Base-by-base conservation (phyloP, 257 asterid genomes). In the Verbascum thapsus region DNA sequence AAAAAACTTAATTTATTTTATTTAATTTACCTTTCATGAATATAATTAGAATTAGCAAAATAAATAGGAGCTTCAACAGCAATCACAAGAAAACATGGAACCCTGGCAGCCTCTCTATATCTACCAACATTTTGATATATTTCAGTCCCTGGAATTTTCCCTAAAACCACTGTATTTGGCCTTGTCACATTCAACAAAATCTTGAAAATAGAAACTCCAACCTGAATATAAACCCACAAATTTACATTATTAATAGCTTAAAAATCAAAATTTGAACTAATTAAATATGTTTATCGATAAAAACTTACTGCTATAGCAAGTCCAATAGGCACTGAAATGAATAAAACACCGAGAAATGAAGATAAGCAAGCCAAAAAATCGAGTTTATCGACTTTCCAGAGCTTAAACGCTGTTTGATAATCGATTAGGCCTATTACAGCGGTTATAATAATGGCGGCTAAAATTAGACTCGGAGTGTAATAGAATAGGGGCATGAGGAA, bases 331-430 rank as follows among this genome's bases (percentile, higher is more conserved):
- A 92, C 97, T 0, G 99, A 92, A 79, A 92, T 76, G 94, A 92
- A 89, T 17, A 92, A 96, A 48, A 92, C 99, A 3, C 99, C 99
- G 18, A 89, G 48, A 58, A 92, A 92, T 17, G 99, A 89, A 58
- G 87, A 81, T 63, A 89, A 43, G 79, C 96, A 89, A 23, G 97
- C 95, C 74, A 87, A 19, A 70, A 89, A 92, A 48, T 92, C 99
- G 5, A 92, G 88, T 67, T 92, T 92, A 78, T 92, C 99, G 13
- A 92, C 95, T 85, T 87, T 92, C 97, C 97, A 87, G 5, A 92
- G 68, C 8, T 72, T 78, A 19, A 39, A 54, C 4, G 97, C 99
- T 3, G 90, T 87, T 68, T 82, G 79, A 70, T 87, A 87, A 50
- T 92, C 97, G 12, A 92, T 89, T 15, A 89, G 80, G 54, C 99